Conservation (phyloP, 805 yeast genomes). For the Wickerhamomyces strasburgensis region DNA sequence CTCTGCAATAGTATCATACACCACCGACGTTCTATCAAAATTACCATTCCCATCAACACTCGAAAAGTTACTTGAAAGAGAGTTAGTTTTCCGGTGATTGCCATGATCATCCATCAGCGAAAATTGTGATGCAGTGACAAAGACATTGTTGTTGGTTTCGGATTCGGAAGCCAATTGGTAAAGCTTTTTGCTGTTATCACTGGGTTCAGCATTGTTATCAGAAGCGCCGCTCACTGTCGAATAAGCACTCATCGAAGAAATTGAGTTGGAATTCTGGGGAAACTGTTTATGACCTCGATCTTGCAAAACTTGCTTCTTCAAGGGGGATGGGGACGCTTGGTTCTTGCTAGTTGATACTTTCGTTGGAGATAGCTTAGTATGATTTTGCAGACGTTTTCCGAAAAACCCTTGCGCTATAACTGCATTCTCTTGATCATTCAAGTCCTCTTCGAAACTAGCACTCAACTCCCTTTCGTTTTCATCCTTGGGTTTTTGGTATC, state of each 20-base stretch:
- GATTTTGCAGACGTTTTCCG: not conserved
- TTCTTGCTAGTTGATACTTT: not conserved
- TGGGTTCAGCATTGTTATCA: slow-evolving; percentile 5
- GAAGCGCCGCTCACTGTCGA: slow-evolving; percentile 17
- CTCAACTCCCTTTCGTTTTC: not conserved
- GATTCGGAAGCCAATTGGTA: slow-evolving; percentile 17
- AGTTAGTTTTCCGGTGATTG: not conserved
- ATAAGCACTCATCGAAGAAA: slow-evolving; percentile 23
- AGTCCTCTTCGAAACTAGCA: not conserved
- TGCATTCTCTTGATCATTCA: not conserved
- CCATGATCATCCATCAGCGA: slow-evolving; percentile 16
- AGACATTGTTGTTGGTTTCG: slow-evolving; percentile 27
- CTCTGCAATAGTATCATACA: not conserved
- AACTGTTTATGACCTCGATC: slow-evolving; percentile 1
- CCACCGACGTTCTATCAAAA: not conserved
- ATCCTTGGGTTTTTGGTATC: slow-evolving; percentile 1
- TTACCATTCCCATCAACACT: not conserved
- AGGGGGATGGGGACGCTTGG: slow-evolving; percentile 1
- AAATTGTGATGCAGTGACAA: slow-evolving; percentile 36
- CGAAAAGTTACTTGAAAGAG: not conserved
- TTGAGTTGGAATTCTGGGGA: slow-evolving; percentile 15
- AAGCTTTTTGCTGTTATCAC: slow-evolving; percentile 9
- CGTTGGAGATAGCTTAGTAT: not conserved
- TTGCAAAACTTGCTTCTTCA: not conserved
- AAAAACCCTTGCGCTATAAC: not conserved